These are phyloP conservation scores for Arctium lappa DNA, from an alignment of 129 eudicot genomes.

Conservation along the genomic window DNA sequence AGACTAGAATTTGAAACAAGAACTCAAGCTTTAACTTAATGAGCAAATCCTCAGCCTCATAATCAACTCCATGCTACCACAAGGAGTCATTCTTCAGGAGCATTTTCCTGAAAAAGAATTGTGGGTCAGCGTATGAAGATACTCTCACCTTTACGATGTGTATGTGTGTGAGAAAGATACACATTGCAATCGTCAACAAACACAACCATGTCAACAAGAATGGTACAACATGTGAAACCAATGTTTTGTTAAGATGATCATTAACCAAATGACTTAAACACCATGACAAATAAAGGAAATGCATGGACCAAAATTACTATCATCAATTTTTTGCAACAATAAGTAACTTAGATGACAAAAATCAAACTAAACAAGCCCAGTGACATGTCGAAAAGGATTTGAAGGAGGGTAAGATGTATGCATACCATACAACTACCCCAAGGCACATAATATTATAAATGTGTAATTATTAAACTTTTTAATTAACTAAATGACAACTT, in stretches of 20 bases:
- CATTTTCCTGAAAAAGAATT: constrained; percentile 38
- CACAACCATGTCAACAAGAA: background rate
- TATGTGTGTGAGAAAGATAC: background rate
- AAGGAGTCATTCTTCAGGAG: constrained; percentile 17
- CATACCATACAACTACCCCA: background rate
- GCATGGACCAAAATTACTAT: background rate
- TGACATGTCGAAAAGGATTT: background rate
- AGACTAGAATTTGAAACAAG: constrained; percentile 7
- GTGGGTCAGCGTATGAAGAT: background rate
- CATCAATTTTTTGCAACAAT: background rate
- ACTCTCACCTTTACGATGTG: background rate
- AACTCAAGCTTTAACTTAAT: constrained; percentile 16
- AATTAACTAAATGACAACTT: too few relatives aligned
- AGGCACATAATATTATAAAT: too few relatives aligned
- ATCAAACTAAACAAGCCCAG: background rate
- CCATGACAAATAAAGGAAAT: background rate
- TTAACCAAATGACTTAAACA: background rate
- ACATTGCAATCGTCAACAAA: background rate
- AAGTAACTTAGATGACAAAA: background rate
- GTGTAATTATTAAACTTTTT: too few relatives aligned
- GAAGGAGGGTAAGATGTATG: background rate
- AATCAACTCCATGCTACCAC: background rate
- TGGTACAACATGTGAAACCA: background rate
- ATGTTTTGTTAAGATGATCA: background rate
- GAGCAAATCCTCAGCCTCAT: background rate